phyloP scores from a whole-genome alignment of 306 rosid species.

The Cyamopsis tetragonoloba region DNA sequence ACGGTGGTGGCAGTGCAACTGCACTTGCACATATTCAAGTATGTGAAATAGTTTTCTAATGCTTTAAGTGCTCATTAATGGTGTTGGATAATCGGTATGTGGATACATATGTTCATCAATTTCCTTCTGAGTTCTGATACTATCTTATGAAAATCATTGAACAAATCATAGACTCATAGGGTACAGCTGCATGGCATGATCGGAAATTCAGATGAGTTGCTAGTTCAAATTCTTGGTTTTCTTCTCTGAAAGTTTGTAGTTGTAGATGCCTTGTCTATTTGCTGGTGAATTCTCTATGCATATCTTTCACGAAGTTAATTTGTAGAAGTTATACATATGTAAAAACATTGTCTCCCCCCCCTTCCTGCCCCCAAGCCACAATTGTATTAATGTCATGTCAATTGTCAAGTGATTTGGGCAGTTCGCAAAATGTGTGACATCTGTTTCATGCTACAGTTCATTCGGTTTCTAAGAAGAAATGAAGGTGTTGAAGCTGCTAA shows the following conservation, averaged over 20 bases:
- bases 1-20: slow-evolving; percentile 59
- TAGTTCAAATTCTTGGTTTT: slow-evolving; percentile 8
- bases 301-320: neutral
- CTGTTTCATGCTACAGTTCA: slow-evolving; percentile 63
- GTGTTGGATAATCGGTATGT: slow-evolving; percentile 2
- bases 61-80: slow-evolving; percentile 15
- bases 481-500: slow-evolving; percentile 99
- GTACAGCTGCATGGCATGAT: slow-evolving; percentile 3
- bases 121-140: neutral
- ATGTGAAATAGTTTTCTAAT: slow-evolving; percentile 19
- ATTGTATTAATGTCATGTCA: too few relatives aligned
- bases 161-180: neutral
- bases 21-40: slow-evolving; percentile 95
- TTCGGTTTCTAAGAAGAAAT: slow-evolving; percentile 86
- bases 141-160: neutral
- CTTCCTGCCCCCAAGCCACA: too few relatives aligned
- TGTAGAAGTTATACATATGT: neutral
- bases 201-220: neutral
- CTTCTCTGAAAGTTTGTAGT: neutral
- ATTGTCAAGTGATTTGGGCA: slow-evolving; percentile 4
- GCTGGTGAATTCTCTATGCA: neutral
- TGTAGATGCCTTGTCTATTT: neutral
- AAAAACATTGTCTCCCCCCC: neutral
- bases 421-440: slow-evolving; percentile 19
- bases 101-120: slow-evolving; percentile 6